Percentiles rank a stretch among this genome's conserved stretches.
Conservation (phyloP, 306 rosid species). For the Crataegus laevigata region DNA sequence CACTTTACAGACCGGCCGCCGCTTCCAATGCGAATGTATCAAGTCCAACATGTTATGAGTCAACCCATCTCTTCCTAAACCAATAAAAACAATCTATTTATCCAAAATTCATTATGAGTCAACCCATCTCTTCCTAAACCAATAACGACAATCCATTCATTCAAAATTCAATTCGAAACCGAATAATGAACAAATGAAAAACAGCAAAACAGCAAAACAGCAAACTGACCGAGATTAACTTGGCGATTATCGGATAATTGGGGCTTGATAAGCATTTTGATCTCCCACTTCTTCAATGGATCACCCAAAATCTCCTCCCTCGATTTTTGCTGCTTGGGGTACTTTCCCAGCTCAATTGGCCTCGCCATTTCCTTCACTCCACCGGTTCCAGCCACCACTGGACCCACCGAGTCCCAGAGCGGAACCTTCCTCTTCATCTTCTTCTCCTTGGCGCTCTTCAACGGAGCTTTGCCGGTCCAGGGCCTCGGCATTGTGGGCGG, state of each 20-base stretch:
- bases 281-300: slow-evolving; percentile 75
- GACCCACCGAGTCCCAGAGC: slow-evolving; percentile 58
- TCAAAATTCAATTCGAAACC: background rate
- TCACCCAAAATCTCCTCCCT: slow-evolving; percentile 83
- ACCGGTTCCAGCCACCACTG: slow-evolving; percentile 33
- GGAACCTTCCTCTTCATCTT: slow-evolving; percentile 48
- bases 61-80: slow-evolving; percentile 88
- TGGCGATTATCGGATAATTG: slow-evolving; percentile 60
- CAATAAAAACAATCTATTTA: background rate
- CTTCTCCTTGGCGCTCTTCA: slow-evolving; percentile 82
- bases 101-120: slow-evolving; percentile 37
- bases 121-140: slow-evolving; percentile 87
- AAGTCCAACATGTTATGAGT: slow-evolving; percentile 96
- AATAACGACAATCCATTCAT: background rate
- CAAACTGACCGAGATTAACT: slow-evolving; percentile 77
- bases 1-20: slow-evolving; percentile 65
- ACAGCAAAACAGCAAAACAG: background rate
- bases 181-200: background rate
- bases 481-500: slow-evolving; percentile 91
- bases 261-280: slow-evolving; percentile 57
- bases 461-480: slow-evolving; percentile 92
- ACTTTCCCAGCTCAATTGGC: slow-evolving; percentile 49
- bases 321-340: slow-evolving; percentile 38
- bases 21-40: slow-evolving; percentile 91
- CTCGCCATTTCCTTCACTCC: slow-evolving; percentile 79